These are phyloP conservation scores for Alloteropsis angusta DNA, from an alignment of 202 grass and related monocot species.

Conservation along the genomic window DNA sequence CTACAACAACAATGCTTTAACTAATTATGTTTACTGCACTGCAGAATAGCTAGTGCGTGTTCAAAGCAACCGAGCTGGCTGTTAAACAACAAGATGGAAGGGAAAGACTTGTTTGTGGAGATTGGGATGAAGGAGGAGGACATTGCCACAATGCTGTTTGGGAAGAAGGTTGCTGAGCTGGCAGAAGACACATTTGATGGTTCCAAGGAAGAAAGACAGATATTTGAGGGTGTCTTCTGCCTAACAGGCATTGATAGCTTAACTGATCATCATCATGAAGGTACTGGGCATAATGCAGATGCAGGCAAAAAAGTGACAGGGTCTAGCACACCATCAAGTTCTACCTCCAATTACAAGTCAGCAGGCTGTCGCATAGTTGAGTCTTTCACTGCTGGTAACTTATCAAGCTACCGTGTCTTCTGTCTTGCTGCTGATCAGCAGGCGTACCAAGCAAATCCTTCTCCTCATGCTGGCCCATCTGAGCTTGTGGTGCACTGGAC, in stretches of 20 bases:
- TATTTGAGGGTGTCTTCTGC: conserved; percentile 43
- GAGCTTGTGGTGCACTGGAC: conserved; percentile 22
- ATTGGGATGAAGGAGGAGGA: conserved; percentile 67
- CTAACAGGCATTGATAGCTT: neutral
- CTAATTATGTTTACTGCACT: neutral
- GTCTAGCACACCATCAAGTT: neutral
- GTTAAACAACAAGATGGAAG: conserved; percentile 39
- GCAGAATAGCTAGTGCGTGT: neutral
- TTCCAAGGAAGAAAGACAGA: conserved; percentile 40
- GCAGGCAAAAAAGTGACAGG: conserved; percentile 3
- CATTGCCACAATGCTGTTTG: conserved; percentile 54
- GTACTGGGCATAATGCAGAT: neutral
- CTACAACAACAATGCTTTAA: neutral
- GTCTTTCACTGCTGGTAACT: conserved; percentile 46
- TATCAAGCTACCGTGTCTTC: conserved; percentile 55
- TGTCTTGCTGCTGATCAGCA: conserved; percentile 2
- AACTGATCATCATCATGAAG: neutral
- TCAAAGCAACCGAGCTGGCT: neutral
- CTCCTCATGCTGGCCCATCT: neutral
- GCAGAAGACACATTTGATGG: conserved; percentile 38
- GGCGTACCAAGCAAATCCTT: neutral
- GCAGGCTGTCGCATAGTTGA: conserved; percentile 49
- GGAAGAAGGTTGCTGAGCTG: conserved; percentile 37
- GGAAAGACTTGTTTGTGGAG: conserved; percentile 26
- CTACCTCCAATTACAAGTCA: conserved; percentile 2